A percentile compares a stretch with the other conserved stretches of the same genome.
Conservation (phyloP, 2,329 filamentous ascomycete genomes). For the Ophiostoma sp. region DNA sequence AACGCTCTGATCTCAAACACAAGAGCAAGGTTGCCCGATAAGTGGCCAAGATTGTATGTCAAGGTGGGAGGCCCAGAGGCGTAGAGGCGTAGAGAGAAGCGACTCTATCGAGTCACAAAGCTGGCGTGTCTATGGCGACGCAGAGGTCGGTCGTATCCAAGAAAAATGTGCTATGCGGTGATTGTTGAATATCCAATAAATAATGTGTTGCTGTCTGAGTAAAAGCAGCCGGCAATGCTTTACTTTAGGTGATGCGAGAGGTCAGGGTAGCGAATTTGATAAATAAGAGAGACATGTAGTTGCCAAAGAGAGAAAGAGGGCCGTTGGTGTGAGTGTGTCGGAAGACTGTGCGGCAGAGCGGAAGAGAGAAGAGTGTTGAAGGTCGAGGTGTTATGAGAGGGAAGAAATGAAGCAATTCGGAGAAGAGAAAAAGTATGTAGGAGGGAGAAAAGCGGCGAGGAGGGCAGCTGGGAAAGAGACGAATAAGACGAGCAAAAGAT, state of each 20-base stretch:
- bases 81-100: not conserved
- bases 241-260: conserved; percentile 2
- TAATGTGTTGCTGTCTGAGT: not conserved
- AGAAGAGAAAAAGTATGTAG: conserved; percentile 6
- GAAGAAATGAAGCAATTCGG: conserved; percentile 7
- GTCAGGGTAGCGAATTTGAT: conserved; percentile 1
- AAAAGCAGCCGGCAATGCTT: not conserved
- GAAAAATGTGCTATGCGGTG: not conserved
- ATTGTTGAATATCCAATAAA: conserved; percentile 9
- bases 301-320: not conserved
- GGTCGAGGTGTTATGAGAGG: not conserved
- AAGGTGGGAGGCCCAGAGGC: not conserved
- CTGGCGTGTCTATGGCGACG: conserved; percentile 7
- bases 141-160: not conserved
- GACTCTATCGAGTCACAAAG: conserved; percentile 13
- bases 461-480: not conserved
- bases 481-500: not conserved
- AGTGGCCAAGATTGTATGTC: not conserved
- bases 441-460: conserved; percentile 7
- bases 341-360: not conserved
- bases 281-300: conserved; percentile 13
- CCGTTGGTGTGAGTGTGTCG: not conserved
- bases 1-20: conserved; percentile 7
- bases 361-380: not conserved
- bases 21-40: not conserved